Evolutionary conservation across 371 early-diverging fungal genomes (phyloP).

Genomic region (Capniomyces stellatus): DNA sequence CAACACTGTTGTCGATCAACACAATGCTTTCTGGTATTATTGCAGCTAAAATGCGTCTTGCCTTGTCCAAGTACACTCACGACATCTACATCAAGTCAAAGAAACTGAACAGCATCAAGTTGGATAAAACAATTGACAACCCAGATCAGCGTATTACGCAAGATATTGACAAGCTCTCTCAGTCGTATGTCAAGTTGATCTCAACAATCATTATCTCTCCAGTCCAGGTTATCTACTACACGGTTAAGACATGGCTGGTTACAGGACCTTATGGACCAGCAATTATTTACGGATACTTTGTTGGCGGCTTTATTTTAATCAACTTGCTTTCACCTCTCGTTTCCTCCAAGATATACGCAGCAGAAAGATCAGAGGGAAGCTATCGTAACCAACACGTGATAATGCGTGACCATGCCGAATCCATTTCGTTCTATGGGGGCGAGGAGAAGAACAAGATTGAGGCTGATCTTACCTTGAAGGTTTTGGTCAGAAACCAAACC

Average conservation of each 20-base stretch:
- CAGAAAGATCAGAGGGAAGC: constrained; percentile 66
- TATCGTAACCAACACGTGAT: constrained; percentile 43
- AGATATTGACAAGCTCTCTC: constrained; percentile 66
- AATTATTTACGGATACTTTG: constrained; percentile 50
- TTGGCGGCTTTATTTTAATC: constrained; percentile 38
- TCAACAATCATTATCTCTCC: constrained; percentile 56
- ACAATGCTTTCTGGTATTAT: constrained; percentile 35
- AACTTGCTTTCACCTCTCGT: constrained; percentile 49
- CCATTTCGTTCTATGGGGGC: constrained; percentile 60
- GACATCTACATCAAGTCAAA: constrained; percentile 37
- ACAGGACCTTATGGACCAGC: constrained; percentile 52
- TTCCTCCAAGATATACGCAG: constrained; percentile 47
- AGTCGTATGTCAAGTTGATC: constrained; percentile 36
- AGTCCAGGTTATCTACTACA: constrained; percentile 52
- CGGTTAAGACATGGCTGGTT: constrained; percentile 46
- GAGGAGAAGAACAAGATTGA: constrained; percentile 38
- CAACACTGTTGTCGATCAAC: constrained; percentile 35
- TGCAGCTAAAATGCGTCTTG: constrained; percentile 32
- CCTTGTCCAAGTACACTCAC: constrained; percentile 40
- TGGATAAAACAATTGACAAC: constrained; percentile 41
- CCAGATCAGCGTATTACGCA: constrained; percentile 82
- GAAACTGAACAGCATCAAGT: constrained; percentile 36
- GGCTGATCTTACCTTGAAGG: constrained; percentile 32
- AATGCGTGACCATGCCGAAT: constrained; percentile 50
- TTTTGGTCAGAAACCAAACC: constrained; percentile 33